Evolutionary conservation across 768 basidiomycete genomes (phyloP), one percentile per base, ranked within the genome.

Genomic region (Candolleomyces aberdarensis): DNA sequence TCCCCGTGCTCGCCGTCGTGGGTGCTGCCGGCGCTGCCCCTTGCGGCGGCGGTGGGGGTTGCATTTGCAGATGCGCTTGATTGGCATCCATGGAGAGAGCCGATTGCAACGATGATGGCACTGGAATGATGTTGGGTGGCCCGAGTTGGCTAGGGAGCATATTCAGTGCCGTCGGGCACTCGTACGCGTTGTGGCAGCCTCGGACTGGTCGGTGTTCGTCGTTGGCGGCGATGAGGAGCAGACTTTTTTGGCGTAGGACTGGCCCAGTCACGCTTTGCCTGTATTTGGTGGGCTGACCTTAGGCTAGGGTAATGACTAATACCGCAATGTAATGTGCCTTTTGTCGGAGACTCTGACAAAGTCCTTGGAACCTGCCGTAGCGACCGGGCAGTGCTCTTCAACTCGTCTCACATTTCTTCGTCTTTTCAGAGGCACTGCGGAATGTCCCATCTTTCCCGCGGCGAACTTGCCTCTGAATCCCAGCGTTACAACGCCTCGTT

Each of bases 71-170:
- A 47, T 79, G 78, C 62, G 85, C 78, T 63, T 86, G 84, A 60
- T 76, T 79, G 20, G 84, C 83, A 68, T 90, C 87, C 84, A 92
- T 91, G 72, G 86, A 83, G 15, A 88, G 76, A 1, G 85, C 83
- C 13, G 85, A 79, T 69, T 86, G 87, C 49, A 86, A 76, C 32
- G 85, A 80, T 50, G 83, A 77, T 5, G 80, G 83, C 31, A 71
- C 70, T 7, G 69, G 62, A 36, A 69, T 66, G 53, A 62, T 64
- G 65, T 67, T 69, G 60, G 71, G 72, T 10, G 70, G 72, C 32
- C 64, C 71, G 56, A 71, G 71, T 63, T 71, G 71, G 64, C 68
- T 67, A 57, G 75, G 74, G 62, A 77, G 74, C 73, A 79, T 78
- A 56, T 65, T 75, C 54, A 8, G 31, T 39, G 41, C 26, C 31